Evolutionary conservation across 2,329 filamentous ascomycete species (phyloP).

Genomic region (Colletotrichum sidae): DNA sequence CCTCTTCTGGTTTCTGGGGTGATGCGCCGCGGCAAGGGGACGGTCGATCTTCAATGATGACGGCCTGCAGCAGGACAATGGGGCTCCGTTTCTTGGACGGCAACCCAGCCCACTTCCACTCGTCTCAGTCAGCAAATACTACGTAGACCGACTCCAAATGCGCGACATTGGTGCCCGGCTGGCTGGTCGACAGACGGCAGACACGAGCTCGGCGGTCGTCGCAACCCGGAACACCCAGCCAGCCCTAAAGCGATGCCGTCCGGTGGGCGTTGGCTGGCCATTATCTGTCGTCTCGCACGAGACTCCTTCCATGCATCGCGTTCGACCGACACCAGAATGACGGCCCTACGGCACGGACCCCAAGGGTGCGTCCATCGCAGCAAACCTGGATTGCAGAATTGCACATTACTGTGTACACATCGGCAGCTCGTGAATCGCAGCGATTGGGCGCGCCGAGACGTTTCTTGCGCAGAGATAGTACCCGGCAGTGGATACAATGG

Average conservation of each 20-base stretch:
- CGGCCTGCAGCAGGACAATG: conserved; percentile 32
- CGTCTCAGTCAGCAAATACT: conserved; percentile 11
- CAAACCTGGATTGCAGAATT: not conserved
- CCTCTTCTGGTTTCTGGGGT: conserved; percentile 33
- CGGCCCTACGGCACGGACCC: not conserved
- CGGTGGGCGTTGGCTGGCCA: conserved; percentile 24
- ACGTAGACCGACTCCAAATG: not conserved
- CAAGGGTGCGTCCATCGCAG: conserved; percentile 8
- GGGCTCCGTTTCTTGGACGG: conserved; percentile 31
- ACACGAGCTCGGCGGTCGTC: conserved; percentile 3
- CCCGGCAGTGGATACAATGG: conserved; percentile 30
- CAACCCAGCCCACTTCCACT: conserved; percentile 11
- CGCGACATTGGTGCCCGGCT: conserved; percentile 6
- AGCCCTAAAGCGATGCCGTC: not conserved
- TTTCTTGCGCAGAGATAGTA: conserved; percentile 26
- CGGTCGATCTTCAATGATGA: conserved; percentile 34
- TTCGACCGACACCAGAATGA: not conserved
- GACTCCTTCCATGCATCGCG: not conserved
- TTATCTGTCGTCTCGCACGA: conserved; percentile 15
- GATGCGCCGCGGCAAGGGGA: conserved; percentile 31
- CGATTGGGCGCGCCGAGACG: conserved; percentile 15
- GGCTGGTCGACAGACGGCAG: conserved; percentile 9
- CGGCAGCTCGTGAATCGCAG: conserved; percentile 3
- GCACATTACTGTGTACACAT: conserved; percentile 2
- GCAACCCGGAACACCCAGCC: conserved; percentile 9